Percentiles rank a stretch among this genome's conserved stretches.
Conservation (phyloP, 768 basidiomycete genomes). For the Rubroboletus satanas region DNA sequence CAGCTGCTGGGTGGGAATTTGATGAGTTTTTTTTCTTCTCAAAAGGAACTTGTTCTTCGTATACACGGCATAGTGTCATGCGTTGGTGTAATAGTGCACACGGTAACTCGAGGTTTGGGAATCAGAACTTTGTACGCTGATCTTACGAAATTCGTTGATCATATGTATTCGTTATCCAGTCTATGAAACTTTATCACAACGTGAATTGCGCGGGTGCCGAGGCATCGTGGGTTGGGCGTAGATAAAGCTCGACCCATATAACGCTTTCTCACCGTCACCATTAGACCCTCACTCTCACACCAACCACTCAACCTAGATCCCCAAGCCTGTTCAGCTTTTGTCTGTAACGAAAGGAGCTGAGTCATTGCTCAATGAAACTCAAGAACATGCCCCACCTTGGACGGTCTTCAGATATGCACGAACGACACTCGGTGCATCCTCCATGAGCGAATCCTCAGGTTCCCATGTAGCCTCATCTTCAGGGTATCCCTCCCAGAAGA, state of each 20-base stretch:
- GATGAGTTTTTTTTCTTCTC: background rate
- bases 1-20: background rate
- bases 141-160: conserved; percentile 2
- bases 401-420: conserved; percentile 35
- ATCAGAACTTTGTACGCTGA: background rate
- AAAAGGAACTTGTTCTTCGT: conserved; percentile 57
- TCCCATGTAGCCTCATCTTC: conserved; percentile 58
- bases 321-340: background rate
- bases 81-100: background rate
- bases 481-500: conserved; percentile 56
- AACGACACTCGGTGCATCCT: conserved; percentile 48
- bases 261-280: conserved; percentile 6
- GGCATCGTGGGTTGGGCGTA: conserved; percentile 2
- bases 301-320: background rate
- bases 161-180: background rate
- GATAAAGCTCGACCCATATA: conserved; percentile 7
- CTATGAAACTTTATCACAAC: conserved; percentile 16
- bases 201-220: background rate
- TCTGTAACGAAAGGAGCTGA: conserved; percentile 2
- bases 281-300: background rate
- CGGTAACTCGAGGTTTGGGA: conserved; percentile 1
- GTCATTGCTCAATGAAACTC: background rate
- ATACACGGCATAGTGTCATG: conserved; percentile 43
- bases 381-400: conserved; percentile 5
- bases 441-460: conserved; percentile 39